Evolutionary conservation across 176 grass and related monocot genomes (phyloP).

Genomic region (Aechmea fasciata): DNA sequence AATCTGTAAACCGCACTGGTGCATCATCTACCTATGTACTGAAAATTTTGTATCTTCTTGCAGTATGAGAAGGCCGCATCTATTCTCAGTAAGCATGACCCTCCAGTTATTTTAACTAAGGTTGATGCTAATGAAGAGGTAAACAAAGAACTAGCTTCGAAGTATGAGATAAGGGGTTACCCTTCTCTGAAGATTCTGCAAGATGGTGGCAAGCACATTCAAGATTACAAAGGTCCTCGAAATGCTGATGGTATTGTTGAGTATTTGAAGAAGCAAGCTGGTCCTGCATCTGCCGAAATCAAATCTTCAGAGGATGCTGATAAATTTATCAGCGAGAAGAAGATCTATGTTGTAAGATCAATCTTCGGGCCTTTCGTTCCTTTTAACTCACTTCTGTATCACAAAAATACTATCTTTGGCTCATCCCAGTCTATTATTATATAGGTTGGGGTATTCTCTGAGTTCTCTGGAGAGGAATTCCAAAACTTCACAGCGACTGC

Average conservation of each 20-base stretch:
- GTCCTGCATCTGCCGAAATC: constrained; percentile 18
- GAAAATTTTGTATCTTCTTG: neutral
- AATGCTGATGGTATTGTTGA: constrained; percentile 21
- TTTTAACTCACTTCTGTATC: neutral
- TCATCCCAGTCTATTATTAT: neutral
- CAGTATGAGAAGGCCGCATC: constrained; percentile 27
- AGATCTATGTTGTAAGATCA: constrained; percentile 14
- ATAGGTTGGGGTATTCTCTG: constrained; percentile 16
- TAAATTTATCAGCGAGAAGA: constrained; percentile 6
- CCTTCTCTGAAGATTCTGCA: constrained; percentile 21
- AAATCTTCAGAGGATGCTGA: constrained; percentile 11
- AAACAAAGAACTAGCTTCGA: constrained; percentile 16
- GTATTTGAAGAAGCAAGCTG: constrained; percentile 24
- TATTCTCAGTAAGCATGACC: constrained; percentile 14
- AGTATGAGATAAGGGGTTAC: constrained; percentile 22
- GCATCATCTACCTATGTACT: neutral
- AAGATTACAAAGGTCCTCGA: constrained; percentile 24
- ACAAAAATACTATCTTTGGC: neutral
- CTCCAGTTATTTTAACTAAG: constrained; percentile 18
- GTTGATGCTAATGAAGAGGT: constrained; percentile 10
- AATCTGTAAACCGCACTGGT: no score
- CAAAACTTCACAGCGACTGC: constrained; percentile 8
- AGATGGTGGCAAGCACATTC: constrained; percentile 9
- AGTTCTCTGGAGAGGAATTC: constrained; percentile 19
- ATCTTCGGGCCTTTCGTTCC: neutral